Evolutionary conservation across 345 rosid genomes (phyloP), one percentile per base, ranked within the genome.

Genomic region (Populus deltoides): DNA sequence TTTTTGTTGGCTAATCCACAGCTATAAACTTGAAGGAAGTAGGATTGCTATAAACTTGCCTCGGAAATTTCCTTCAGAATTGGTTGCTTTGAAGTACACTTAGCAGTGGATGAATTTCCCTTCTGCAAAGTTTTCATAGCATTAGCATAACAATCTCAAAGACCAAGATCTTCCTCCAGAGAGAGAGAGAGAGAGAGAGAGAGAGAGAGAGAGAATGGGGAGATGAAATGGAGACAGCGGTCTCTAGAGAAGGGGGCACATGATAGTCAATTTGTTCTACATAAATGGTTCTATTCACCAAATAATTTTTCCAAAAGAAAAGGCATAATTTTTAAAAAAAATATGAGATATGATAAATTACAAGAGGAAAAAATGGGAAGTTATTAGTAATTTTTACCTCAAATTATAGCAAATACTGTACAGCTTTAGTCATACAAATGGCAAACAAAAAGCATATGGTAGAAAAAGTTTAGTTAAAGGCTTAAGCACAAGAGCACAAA

Each of bases 1-100:
- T 41, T 41, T 41, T 41, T n/a, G n/a, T 13, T n/a, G 63, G 16
- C 31, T 57, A 38, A 73, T 38, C 47, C 68, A 57, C 18, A 3
- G 53, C 25, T 13, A 22, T 61, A 8, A 73, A 36, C 38, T 55
- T 22, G 25, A 59, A 39, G 29, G n/a, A n/a, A 25, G 24, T 38
- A 15, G 33, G 49, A 9, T 61, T 66, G 47, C 65, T 59, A 63
- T 25, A 27, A 66, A 74, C 81, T 82, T 70, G 78, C 78, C 79
- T 74, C 18, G 22, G 53, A 13, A 62, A 63, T 35, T 35, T 78
- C 75, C 62, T 74, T 77, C 62, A 78, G 33, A 74, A 78, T 78
- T 24, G 85, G 66, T 24, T 53, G 57, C 8, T n/a, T 45, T n/a
- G 1, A 36, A 74, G 69, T 29, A 27, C 16, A 59, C 63, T 63